A percentile compares a stretch with the other conserved stretches of the same genome.
Conservation (phyloP, 768 basidiomycete species). For the Mycena crocata region DNA sequence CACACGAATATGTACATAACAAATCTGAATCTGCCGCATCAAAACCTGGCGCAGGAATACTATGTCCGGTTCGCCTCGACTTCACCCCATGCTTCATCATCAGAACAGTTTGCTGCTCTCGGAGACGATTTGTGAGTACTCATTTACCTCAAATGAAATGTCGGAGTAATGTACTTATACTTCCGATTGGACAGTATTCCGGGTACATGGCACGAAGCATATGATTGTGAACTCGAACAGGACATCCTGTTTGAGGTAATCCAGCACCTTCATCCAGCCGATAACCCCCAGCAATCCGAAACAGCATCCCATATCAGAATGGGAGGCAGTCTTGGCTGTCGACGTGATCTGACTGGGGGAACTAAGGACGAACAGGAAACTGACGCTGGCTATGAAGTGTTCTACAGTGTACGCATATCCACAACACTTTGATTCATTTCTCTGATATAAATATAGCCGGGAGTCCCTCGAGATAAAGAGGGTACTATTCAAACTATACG, state of each 20-base stretch:
- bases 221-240: conserved; percentile 38
- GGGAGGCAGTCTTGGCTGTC: conserved; percentile 39
- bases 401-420: background rate
- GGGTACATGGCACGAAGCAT: conserved; percentile 31
- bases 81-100: conserved; percentile 42
- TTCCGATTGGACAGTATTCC: background rate
- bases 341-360: conserved; percentile 39
- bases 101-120: conserved; percentile 45
- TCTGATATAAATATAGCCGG: background rate
- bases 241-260: conserved; percentile 40
- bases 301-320: conserved; percentile 39
- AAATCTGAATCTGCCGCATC: conserved; percentile 43
- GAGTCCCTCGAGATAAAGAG: background rate
- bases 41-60: conserved; percentile 42
- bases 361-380: conserved; percentile 32
- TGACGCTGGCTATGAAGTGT: background rate
- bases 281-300: conserved; percentile 49
- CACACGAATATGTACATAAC: conserved; percentile 48
- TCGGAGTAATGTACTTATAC: background rate
- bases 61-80: conserved; percentile 46
- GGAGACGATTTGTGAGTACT: conserved; percentile 23
- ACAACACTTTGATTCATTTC: background rate
- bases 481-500: background rate
- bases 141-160: background rate
- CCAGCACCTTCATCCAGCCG: conserved; percentile 40